Evolutionary conservation across 805 yeast genomes (phyloP), one percentile per base, ranked within the genome.

Genomic region (Kodamaea neixiangensis): DNA sequence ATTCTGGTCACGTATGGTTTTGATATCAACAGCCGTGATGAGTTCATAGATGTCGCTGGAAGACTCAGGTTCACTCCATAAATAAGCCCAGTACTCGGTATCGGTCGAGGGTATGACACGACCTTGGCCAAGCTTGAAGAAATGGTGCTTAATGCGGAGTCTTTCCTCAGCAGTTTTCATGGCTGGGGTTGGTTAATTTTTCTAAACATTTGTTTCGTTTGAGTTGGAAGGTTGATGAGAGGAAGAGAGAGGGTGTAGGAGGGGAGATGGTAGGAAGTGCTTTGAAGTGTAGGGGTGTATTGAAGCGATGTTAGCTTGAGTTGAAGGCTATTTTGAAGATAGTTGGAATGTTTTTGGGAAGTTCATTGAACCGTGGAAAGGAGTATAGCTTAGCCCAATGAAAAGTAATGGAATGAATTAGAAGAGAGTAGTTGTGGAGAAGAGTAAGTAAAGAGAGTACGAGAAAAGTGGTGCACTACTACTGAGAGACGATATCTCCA

Each of bases 101-200:
- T 68, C 66, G 17, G 54, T 53, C 10, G 52, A 54, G 3, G 62
- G 61, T 10, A 75, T 65, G 9, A 71, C 56, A 38, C 73, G 57
- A 21, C 77, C 72, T 43, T 79, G 83, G 3, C 82, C 79, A 21
- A 89, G 76, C 54, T 75, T 72, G 60, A 78, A 77, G 54, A 87
- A 79, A 59, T 83, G 89, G 59, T 78, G 78, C 62, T 81, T 83
- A 65, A 82, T 79, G 48, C 73, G 72, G 43, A 48, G 34, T 31
- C 39, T 34, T 19, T 92, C 87, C 51, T 87, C 93, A n/a, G 85
- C 72, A 29, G 85, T 79, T 39, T 86, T 91, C 96, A 89, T 89
- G 47, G 33, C 37, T 15, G n/a, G 19, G 41, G 41, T 37, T 25
- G 31, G 31, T 25, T 25, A 25, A 25, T 25, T 25, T 25, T 25